These are phyloP conservation scores for Fusarium beomiforme DNA, from an alignment of 2,329 filamentous ascomycete genomes.

Conservation along the genomic window DNA sequence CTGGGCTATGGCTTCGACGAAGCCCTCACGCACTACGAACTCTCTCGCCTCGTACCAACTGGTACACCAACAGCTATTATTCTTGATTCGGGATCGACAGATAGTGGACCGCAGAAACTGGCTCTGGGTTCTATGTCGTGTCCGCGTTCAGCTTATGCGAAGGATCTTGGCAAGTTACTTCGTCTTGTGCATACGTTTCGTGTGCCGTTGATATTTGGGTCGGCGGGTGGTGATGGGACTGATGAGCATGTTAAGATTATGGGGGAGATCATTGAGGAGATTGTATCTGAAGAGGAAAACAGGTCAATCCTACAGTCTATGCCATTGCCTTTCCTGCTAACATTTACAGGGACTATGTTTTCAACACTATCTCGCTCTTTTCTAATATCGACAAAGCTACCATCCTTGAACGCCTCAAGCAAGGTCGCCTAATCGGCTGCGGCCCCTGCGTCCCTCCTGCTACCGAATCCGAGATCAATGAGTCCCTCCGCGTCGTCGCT, in stretches of 20 bases:
- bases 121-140: constrained; percentile 53
- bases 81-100: constrained; percentile 50
- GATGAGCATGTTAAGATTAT: constrained; percentile 55
- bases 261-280: constrained; percentile 49
- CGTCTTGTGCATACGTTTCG: constrained; percentile 46
- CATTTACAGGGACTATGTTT: constrained; percentile 1
- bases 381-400: constrained; percentile 50
- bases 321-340: neutral
- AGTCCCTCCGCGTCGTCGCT: constrained; percentile 51
- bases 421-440: constrained; percentile 48
- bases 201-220: constrained; percentile 55
- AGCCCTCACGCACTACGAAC: constrained; percentile 37
- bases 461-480: constrained; percentile 50
- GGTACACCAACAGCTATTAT: constrained; percentile 48
- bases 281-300: constrained; percentile 11
- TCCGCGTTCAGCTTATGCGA: constrained; percentile 52
- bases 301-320: neutral
- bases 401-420: constrained; percentile 44
- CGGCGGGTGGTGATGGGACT: constrained; percentile 59
- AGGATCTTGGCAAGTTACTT: constrained; percentile 55
- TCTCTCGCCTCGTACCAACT: constrained; percentile 41
- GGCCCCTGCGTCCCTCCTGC: constrained; percentile 54
- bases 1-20: constrained; percentile 59
- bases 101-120: constrained; percentile 53
- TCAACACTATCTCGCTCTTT: constrained; percentile 52